phyloP scores from a whole-genome alignment of 495 filamentous ascomycete genomes.

The Penicillium simplicissimum region DNA sequence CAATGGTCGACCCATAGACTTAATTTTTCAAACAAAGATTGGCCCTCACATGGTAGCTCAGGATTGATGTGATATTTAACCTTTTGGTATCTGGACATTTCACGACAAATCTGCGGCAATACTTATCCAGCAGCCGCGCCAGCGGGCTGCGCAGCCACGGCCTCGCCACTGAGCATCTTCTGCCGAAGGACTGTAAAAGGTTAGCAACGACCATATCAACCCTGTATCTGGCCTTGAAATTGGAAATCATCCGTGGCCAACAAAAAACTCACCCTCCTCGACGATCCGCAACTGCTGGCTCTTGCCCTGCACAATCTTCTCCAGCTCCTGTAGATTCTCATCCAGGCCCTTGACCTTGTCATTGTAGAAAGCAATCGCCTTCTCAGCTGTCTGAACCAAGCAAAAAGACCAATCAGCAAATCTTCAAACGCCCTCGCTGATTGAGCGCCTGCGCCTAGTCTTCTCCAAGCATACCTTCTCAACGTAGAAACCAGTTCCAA shows the following conservation, averaged over 20 bases:
- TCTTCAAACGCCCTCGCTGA: not conserved
- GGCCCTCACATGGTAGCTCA: not conserved
- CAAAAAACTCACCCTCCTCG: slow-evolving; percentile 70
- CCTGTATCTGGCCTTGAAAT: not conserved
- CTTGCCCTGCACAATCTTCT: slow-evolving; percentile 83
- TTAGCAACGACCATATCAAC: slow-evolving; percentile 15
- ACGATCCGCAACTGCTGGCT: slow-evolving; percentile 79
- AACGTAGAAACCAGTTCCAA: slow-evolving; percentile 94
- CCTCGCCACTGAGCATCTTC: slow-evolving; percentile 48
- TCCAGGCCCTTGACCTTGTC: slow-evolving; percentile 79
- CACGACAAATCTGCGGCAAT: not conserved
- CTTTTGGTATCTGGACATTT: slow-evolving; percentile 7
- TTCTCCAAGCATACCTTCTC: slow-evolving; percentile 68
- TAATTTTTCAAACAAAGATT: too few species aligned
- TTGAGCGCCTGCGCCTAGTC: not conserved
- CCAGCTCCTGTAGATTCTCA: slow-evolving; percentile 77
- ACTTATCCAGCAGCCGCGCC: slow-evolving; percentile 33
- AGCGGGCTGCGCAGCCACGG: slow-evolving; percentile 28
- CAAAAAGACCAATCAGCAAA: not conserved
- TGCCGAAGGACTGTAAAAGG: slow-evolving; percentile 44
- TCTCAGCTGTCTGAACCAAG: slow-evolving; percentile 56
- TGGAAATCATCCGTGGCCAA: not conserved
- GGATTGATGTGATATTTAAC: not conserved
- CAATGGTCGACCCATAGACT: not conserved
- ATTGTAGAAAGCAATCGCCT: slow-evolving; percentile 82